These are phyloP conservation scores for Thielaviopsis musarum DNA, from an alignment of 2,329 filamentous ascomycete genomes.

Conservation along the genomic window DNA sequence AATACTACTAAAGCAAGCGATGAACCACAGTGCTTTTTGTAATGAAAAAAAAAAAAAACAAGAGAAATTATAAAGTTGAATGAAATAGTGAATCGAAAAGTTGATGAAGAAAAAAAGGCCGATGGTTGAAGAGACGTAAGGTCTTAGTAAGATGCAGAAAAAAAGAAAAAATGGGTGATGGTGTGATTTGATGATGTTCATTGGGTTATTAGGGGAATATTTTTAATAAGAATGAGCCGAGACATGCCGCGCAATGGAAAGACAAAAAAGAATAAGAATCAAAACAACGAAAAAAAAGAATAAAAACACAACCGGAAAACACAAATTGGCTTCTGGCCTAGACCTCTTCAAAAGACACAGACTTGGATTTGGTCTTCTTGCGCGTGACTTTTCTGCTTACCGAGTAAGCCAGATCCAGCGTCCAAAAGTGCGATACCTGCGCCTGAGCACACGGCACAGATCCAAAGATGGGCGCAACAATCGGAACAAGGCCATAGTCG, in stretches of 20 bases:
- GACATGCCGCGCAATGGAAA: not conserved
- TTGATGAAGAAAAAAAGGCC: too few species aligned
- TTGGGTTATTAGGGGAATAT: not conserved
- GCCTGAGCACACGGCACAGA: constrained; percentile 52
- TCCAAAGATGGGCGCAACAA: constrained; percentile 52
- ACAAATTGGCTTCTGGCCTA: not conserved
- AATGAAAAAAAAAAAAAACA: not conserved
- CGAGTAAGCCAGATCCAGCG: constrained; percentile 49
- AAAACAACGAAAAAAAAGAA: not conserved
- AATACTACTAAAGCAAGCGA: not conserved
- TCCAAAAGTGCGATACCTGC: constrained; percentile 54
- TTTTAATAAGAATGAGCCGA: not conserved
- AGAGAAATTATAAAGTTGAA: too few species aligned
- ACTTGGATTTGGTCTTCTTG: constrained; percentile 2
- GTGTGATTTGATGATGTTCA: not conserved
- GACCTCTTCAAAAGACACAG: not conserved
- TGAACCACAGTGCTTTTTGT: not conserved
- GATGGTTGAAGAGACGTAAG: not conserved
- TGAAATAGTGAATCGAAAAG: not conserved
- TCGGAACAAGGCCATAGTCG: constrained; percentile 48
- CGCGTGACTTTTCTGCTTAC: constrained; percentile 53
- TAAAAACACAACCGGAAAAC: not conserved
- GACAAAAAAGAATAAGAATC: not conserved
- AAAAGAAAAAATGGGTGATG: not conserved
- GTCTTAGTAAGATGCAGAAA: not conserved